Conservation (phyloP, 768 basidiomycete genomes). For the Panellus pusillus region DNA sequence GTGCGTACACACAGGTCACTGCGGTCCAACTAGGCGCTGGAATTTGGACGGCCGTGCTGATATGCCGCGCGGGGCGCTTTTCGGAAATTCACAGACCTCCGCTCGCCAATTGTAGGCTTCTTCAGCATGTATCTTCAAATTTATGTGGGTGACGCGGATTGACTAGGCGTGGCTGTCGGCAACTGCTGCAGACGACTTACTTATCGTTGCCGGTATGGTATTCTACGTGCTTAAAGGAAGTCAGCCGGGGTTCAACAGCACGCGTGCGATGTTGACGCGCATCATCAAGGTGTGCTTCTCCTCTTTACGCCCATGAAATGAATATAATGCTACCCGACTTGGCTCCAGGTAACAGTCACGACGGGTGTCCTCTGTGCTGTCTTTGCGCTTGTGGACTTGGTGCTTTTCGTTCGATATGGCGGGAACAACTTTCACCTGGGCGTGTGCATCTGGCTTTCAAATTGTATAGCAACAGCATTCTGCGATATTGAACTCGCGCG, state of each 20-base stretch:
- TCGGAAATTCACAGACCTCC: not conserved
- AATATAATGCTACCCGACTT: too few species aligned
- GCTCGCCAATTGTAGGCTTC: not conserved
- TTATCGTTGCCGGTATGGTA: constrained; percentile 24
- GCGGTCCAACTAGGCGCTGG: constrained; percentile 3
- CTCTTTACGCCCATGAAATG: not conserved
- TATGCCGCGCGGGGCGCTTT: not conserved
- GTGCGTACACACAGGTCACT: not conserved
- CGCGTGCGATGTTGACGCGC: not conserved
- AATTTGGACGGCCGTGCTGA: constrained; percentile 1
- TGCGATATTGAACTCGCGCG: constrained; percentile 19
- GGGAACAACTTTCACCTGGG: constrained; percentile 22
- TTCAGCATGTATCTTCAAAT: too few species aligned
- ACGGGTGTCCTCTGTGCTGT: constrained; percentile 24
- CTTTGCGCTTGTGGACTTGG: constrained; percentile 21
- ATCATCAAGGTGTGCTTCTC: constrained; percentile 10
- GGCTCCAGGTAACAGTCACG: constrained; percentile 20
- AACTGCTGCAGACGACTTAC: constrained; percentile 24
- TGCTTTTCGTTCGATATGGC: constrained; percentile 18
- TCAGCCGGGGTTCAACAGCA: constrained; percentile 2
- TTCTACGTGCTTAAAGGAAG: constrained; percentile 22
- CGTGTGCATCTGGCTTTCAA: constrained; percentile 24
- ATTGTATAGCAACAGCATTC: constrained; percentile 24
- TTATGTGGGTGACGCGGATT: too few species aligned
- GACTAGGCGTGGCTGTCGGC: constrained; percentile 24